Evolutionary conservation across 2,329 filamentous ascomycete genomes (phyloP), one percentile per base, ranked within the genome.

Genomic region (Aureobasidium mangrovei): DNA sequence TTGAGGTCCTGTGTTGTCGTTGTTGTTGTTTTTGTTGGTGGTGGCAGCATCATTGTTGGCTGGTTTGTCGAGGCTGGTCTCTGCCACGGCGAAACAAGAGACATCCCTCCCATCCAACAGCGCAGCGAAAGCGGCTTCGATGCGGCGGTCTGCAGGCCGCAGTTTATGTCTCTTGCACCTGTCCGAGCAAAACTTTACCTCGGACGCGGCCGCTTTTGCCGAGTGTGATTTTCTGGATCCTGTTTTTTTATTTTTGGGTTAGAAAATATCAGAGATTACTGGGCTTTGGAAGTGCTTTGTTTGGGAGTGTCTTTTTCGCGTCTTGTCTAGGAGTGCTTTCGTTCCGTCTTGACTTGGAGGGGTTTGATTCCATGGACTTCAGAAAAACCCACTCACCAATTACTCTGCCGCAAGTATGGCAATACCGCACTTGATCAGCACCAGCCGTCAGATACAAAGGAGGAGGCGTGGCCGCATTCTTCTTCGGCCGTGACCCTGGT

Each of bases 131-230:
- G 70, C 70, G 6, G 63, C 65, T 63, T 82, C 79, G 41, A 83
- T 79, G 54, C 74, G 72, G 2, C 72, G 70, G 60, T 82, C 80
- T 7, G 64, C 48, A 5, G 69, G 69, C 0, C 73, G 70, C 0
- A 76, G 76, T 60, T 80, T 82, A 36, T 71, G 71, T 33, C 70
- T 70, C 24, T 77, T 70, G 59, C 80, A 83, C 36, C 75, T 69
- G 43, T 74, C 69, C 0, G 79, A 83, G 67, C 80, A 83, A 68
- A 81, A 83, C 58, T 80, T 81, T 32, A 73, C 64, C 39, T 59
- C 60, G 33, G 62, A 68, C 4, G 62, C 61, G 3, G 61, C 59
- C 1, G 65, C 61, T 18, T 61, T 65, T 40, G 66, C 61, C 28
- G 65, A 60, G n/a, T 65, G 61, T 4, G 65, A 58, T 18, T 59